Base-by-base conservation (phyloP, 768 basidiomycete genomes). In the Pluteus cervinus region DNA sequence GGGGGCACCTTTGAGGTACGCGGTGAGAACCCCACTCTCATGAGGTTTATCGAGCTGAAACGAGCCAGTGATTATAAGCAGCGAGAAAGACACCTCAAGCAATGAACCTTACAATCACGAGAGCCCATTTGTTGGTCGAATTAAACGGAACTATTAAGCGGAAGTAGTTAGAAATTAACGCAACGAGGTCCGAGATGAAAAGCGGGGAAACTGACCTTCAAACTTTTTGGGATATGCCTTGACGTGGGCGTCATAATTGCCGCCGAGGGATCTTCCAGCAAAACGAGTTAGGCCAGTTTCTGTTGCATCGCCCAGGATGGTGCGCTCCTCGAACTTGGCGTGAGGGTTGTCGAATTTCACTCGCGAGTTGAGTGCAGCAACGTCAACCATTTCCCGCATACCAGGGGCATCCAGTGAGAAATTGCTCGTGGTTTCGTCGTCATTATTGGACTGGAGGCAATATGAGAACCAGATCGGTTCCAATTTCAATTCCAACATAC, bases 201-300 rank as follows among this genome's bases (percentile, higher is more conserved):
- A 25, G 6, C 3, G 14, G 4, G 28, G 30, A n/a, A 14, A 40
- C 49, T 15, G 37, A 63, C 66, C 59, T 60, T 81, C 79, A 43
- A 83, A 83, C n/a, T 75, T 73, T 46, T 80, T 81, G 5, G 73
- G 64, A 45, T 68, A 60, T 15, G 53, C 56, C 55, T 68, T 69
- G 48, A 69, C 53, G 42, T 76, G 68, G 9, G 46, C 60, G 46
- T 81, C 81, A 45, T 78, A 83, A 40, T 73, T 69, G 0, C 58
- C 40, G 23, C 57, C 52, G 7, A 81, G 51, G 42, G 68, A 63
- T 25, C 72, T 71, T 5, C 76, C 79, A 21, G 79, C 76, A 53
- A 83, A 81, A 25, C 79, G 74, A 18, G 76, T 72, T 28, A 83
- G 61, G 14, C 81, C 81, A n/a, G 79, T 80, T 58, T 83, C 81